Percentiles rank a stretch among this genome's conserved stretches.
Evolutionary conservation across 306 rosid genomes (phyloP).

Genomic region (Fragaria iinumae): DNA sequence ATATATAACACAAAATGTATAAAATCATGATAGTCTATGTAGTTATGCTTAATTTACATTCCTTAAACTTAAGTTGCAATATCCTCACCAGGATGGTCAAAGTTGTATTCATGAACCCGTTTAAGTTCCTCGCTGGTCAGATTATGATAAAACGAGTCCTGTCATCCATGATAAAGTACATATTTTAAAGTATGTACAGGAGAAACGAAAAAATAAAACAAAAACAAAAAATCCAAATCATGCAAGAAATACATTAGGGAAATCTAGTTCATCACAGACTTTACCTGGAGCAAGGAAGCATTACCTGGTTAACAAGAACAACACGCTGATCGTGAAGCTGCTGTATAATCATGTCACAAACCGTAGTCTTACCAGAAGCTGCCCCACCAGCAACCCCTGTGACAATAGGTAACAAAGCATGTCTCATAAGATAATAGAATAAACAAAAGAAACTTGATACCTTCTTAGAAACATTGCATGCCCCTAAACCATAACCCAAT

Average conservation of each 20-base stretch:
- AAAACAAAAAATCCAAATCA: background rate
- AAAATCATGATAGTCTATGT: background rate
- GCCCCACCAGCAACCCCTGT: conserved; percentile 98
- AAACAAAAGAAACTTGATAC: background rate
- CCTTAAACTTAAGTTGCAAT: conserved; percentile 18
- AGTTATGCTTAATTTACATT: background rate
- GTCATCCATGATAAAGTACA: conserved; percentile 20
- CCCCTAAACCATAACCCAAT: conserved; percentile 12
- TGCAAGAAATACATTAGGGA: background rate
- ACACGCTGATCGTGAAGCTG: conserved; percentile 99
- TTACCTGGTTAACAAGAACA: conserved; percentile 94
- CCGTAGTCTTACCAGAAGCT: conserved; percentile 94
- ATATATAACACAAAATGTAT: background rate
- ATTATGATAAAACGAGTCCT: conserved; percentile 97
- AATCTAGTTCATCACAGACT: background rate
- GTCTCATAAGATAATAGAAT: background rate
- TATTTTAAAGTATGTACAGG: background rate
- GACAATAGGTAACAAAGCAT: conserved; percentile 15
- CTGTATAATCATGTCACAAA: conserved; percentile 96
- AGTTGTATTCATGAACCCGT: conserved; percentile 90
- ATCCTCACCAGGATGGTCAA: conserved; percentile 94
- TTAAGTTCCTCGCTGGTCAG: conserved; percentile 70
- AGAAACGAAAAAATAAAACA: background rate
- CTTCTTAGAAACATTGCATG: background rate
- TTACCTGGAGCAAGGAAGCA: conserved; percentile 4